Evolutionary conservation across 31 red algal genomes (phyloP).

Genomic region (Asparagopsis taxiformis): DNA sequence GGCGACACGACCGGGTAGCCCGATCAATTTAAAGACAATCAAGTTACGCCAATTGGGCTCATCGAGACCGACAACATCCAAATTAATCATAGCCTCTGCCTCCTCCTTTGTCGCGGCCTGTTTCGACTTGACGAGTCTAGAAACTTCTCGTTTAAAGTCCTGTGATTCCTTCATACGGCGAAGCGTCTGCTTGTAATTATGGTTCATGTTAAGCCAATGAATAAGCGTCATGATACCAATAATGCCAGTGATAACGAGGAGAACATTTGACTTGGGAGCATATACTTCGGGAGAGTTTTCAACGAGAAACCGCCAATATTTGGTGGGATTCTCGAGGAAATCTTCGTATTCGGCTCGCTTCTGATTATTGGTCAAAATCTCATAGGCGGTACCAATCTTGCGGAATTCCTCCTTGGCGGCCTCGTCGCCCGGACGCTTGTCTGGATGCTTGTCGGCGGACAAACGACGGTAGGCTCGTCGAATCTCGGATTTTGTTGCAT

Average conservation of each 20-base stretch:
- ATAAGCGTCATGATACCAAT: constrained; percentile 42
- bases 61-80: constrained; percentile 57
- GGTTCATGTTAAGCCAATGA: constrained; percentile 80
- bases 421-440: constrained; percentile 59
- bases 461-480: constrained; percentile 66
- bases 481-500: constrained; percentile 56
- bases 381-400: constrained; percentile 70
- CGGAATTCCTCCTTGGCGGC: constrained; percentile 45
- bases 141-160: constrained; percentile 59
- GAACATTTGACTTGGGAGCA: constrained; percentile 69
- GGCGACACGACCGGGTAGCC: constrained; percentile 6
- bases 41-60: constrained; percentile 50
- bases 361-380: constrained; percentile 37
- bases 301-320: constrained; percentile 64
- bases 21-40: constrained; percentile 49
- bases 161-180: constrained; percentile 38
- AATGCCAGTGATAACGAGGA: constrained; percentile 40
- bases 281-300: constrained; percentile 51
- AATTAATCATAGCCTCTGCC: constrained; percentile 63
- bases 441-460: constrained; percentile 69
- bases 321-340: constrained; percentile 76
- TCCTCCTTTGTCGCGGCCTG: constrained; percentile 49
- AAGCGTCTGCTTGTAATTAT: constrained; percentile 35
- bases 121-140: constrained; percentile 49
- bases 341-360: constrained; percentile 76